Percentiles rank a stretch among this genome's conserved stretches.
Conservation (phyloP, 305 asterid species). For the Rubia tinctorum region DNA sequence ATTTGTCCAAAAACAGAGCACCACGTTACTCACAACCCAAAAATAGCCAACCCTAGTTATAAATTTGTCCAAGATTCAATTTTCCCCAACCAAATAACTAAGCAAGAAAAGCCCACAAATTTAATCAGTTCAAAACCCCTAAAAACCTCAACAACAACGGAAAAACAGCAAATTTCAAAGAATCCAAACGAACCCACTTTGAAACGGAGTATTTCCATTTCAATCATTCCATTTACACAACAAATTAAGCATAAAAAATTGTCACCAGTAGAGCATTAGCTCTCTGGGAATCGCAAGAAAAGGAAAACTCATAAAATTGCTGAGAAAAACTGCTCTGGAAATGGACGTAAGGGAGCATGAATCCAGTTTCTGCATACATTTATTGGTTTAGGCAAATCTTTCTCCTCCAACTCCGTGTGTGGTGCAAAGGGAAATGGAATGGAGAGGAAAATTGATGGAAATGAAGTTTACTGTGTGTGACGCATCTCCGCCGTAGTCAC, state of each 20-base stretch:
- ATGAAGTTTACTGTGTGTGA: neutral
- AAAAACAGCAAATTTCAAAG: neutral
- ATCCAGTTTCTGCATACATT: conserved; percentile 80
- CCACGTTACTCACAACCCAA: neutral
- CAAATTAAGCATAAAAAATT: neutral
- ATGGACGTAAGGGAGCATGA: conserved; percentile 68
- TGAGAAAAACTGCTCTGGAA: conserved; percentile 50
- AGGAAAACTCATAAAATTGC: conserved; percentile 56
- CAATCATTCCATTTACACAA: neutral
- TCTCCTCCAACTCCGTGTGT: conserved; percentile 8
- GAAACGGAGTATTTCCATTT: neutral
- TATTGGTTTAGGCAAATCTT: conserved; percentile 13
- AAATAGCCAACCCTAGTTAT: neutral
- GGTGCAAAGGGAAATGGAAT: neutral
- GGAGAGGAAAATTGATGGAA: conserved; percentile 32
- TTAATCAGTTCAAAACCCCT: neutral
- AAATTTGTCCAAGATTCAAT: neutral
- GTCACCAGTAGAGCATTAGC: conserved; percentile 57
- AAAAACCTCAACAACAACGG: neutral
- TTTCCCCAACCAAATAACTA: neutral
- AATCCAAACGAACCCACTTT: neutral
- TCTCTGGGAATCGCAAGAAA: conserved; percentile 49
- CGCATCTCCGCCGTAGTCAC: too few species aligned
- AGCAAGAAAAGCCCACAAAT: neutral
- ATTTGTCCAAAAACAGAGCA: neutral